Evolutionary conservation across 1,284 basidiomycete genomes (phyloP).

Genomic region (Boletus semigastroideus): DNA sequence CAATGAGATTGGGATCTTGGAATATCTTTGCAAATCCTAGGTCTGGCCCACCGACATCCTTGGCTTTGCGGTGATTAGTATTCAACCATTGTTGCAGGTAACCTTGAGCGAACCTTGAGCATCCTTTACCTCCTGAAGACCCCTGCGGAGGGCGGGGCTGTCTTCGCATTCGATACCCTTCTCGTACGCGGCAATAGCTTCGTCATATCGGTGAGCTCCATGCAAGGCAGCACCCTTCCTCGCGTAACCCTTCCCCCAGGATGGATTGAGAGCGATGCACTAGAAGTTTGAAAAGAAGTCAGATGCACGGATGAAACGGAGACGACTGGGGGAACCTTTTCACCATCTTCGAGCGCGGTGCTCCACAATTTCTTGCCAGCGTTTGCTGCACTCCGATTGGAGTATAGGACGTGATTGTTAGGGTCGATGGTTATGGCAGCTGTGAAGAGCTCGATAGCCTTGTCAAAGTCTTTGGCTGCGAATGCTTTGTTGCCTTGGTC

Average conservation of each 20-base stretch:
- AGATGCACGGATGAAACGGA: constrained; percentile 5
- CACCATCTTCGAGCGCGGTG: constrained; percentile 85
- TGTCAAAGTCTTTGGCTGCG: constrained; percentile 88
- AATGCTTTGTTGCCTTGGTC: constrained; percentile 97
- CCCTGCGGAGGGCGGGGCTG: constrained; percentile 81
- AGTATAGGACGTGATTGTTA: constrained; percentile 86
- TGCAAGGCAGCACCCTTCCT: constrained; percentile 96
- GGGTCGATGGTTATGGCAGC: constrained; percentile 86
- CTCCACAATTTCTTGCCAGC: constrained; percentile 80
- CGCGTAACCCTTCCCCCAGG: constrained; percentile 90
- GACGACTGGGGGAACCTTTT: constrained; percentile 64
- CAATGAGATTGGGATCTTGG: constrained; percentile 79
- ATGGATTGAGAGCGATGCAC: constrained; percentile 78
- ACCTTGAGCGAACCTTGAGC: constrained; percentile 58
- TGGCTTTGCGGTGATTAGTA: constrained; percentile 33
- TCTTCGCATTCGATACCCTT: constrained; percentile 80
- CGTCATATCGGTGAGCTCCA: constrained; percentile 75
- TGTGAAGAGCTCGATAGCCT: constrained; percentile 84
- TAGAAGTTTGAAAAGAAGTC: constrained; percentile 27
- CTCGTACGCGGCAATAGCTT: constrained; percentile 83
- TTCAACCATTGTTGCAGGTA: not conserved
- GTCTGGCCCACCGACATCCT: constrained; percentile 41
- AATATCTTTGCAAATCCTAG: constrained; percentile 79
- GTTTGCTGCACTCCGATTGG: constrained; percentile 90
- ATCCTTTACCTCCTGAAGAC: constrained; percentile 82